Base-by-base conservation (phyloP, 352 stramenopile species). In the Globisporangium echinulatum region DNA sequence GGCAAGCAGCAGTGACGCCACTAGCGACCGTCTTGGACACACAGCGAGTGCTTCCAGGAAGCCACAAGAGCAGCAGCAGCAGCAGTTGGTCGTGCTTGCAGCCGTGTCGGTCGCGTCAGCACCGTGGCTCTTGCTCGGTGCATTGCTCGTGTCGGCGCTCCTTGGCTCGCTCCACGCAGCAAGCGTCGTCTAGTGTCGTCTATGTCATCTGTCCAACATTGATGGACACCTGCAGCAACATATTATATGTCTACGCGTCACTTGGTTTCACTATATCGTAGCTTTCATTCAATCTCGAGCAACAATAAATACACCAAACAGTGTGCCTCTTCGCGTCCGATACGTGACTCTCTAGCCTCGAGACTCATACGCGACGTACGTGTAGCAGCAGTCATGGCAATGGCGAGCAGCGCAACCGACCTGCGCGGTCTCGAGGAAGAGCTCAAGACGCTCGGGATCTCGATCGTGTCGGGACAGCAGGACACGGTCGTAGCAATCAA, bases 391-490 rank as follows among this genome's bases (percentile, higher is more conserved):
- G 25, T 33, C 38, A n/a, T 15, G 10, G 49, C 14, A 39, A 13
- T 57, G 25, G 19, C 40, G 36, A 44, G 44, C 25, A n/a, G 8
- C 17, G 17, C 66, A 19, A 70, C 81, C 56, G 75, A 90, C 57
- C 59, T 89, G 17, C 74, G 69, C 19, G 62, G 60, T 7, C 62
- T 95, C 39, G 82, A 95, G 60, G 77, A 91, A 52, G 80, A 91
- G 72, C 76, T 95, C 17, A 88, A 90, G 58, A 89, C 86, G 59
- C 66, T 93, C 11, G 85, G 82, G 0, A 85, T 93, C 49, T 72
- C 42, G 25, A 78, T 95, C 57, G 73, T 91, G 11, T 92, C 81
- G 0, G 79, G 82, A 37, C 78, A 72, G 14, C 82, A 92, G 63
- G 79, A 90, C 56, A 93, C 82, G 0, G 66, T 95, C 60, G 74